These are phyloP conservation scores for Myxozyma sirexii DNA, from an alignment of 805 yeast species.

Conservation along the genomic window DNA sequence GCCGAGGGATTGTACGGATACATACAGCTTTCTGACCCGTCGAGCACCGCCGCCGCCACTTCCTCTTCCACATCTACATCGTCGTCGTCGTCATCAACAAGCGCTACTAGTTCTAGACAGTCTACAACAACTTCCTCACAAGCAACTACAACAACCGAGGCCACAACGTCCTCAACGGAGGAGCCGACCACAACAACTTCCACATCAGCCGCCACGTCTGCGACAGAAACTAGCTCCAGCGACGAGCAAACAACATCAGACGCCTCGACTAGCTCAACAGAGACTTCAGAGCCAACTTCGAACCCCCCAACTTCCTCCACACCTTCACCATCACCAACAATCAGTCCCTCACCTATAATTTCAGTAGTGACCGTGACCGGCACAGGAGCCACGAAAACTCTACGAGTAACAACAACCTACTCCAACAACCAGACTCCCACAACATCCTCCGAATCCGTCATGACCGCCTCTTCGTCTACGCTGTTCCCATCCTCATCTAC, in stretches of 20 bases:
- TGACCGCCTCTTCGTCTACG: constrained; percentile 13
- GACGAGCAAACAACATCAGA: neutral
- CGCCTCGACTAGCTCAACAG: constrained; percentile 1
- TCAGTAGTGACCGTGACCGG: constrained; percentile 38
- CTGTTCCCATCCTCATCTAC: constrained; percentile 21
- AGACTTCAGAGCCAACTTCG: too few relatives aligned
- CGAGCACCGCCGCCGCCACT: constrained; percentile 38
- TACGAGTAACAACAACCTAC: constrained; percentile 25
- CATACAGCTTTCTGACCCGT: constrained; percentile 46
- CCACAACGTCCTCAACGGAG: neutral
- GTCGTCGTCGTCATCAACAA: constrained; percentile 23
- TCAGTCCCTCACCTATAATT: constrained; percentile 23
- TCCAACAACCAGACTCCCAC: constrained; percentile 12
- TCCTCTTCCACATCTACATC: constrained; percentile 12
- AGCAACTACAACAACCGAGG: neutral
- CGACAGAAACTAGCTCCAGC: constrained; percentile 3
- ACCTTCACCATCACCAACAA: constrained; percentile 8
- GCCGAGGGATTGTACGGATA: constrained; percentile 57
- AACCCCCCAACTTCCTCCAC: constrained; percentile 15
- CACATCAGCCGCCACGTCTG: neutral
- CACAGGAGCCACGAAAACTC: constrained; percentile 34
- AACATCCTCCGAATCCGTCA: neutral
- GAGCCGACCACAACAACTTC: constrained; percentile 2
- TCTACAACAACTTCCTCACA: constrained; percentile 30
- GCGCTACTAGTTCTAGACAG: too few relatives aligned